phyloP scores from a whole-genome alignment of 1,284 basidiomycete genomes.

The Grifola frondosa region DNA sequence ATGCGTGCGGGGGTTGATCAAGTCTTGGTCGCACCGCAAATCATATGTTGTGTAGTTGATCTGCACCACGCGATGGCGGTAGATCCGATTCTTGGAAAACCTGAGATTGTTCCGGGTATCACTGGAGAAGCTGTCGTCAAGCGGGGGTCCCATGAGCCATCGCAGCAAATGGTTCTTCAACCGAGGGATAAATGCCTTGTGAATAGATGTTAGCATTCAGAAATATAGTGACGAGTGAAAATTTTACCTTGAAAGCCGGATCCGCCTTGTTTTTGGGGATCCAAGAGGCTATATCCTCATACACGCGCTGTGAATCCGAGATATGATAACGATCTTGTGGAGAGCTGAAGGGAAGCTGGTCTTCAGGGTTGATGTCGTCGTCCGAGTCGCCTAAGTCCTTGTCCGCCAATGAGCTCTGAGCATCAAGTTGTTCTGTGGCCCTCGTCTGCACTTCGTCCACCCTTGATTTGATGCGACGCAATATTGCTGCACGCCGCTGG shows the following conservation, averaged over 20 bases:
- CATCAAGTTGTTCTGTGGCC: background rate
- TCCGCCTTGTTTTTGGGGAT: slow-evolving; percentile 11
- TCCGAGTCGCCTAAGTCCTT: background rate
- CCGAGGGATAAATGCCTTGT: slow-evolving; percentile 19
- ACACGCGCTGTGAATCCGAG: slow-evolving; percentile 2
- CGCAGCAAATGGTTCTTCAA: slow-evolving; percentile 26
- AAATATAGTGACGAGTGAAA: background rate
- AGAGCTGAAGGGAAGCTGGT: slow-evolving; percentile 1
- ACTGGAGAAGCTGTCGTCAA: slow-evolving; percentile 10
- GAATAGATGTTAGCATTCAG: background rate
- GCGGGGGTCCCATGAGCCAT: slow-evolving; percentile 10
- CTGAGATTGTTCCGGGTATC: slow-evolving; percentile 9
- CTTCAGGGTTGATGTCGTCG: background rate
- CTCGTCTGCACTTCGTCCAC: background rate
- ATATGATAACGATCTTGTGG: slow-evolving; percentile 16
- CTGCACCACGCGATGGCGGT: slow-evolving; percentile 26
- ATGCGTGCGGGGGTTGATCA: slow-evolving; percentile 34
- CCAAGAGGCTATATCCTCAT: slow-evolving; percentile 13
- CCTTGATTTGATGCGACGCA: background rate
- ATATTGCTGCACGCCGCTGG: slow-evolving; percentile 6
- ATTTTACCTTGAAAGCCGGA: slow-evolving; percentile 18
- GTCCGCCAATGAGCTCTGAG: too few species aligned
- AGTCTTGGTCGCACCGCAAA: slow-evolving; percentile 35
- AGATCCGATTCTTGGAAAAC: slow-evolving; percentile 30
- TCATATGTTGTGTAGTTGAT: slow-evolving; percentile 49